Percentiles rank a stretch among this genome's conserved stretches.
Conservation (phyloP, 768 basidiomycete genomes). For the Coprinopsis marcescibilis region DNA sequence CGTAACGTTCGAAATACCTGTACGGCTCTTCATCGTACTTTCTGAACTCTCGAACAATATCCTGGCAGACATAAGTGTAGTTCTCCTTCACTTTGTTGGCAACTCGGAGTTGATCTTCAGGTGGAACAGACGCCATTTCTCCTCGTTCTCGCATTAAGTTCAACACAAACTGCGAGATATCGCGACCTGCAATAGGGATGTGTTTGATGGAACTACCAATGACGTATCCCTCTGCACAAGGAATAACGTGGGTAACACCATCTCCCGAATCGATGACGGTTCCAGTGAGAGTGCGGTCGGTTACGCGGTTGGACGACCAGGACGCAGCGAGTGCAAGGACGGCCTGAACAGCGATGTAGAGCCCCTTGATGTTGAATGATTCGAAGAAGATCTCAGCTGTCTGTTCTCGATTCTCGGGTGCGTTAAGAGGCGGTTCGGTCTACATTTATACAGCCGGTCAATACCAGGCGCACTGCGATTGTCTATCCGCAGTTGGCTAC, state of each 20-base stretch:
- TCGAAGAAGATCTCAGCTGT: constrained; percentile 99
- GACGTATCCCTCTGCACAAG: constrained; percentile 94
- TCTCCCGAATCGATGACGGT: constrained; percentile 99
- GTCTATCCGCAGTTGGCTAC: constrained; percentile 24
- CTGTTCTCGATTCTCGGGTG: constrained; percentile 98
- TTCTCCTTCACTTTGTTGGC: constrained; percentile 96
- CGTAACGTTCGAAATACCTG: constrained; percentile 90
- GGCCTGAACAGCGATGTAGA: constrained; percentile 98
- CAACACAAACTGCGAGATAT: constrained; percentile 94
- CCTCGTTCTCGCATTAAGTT: constrained; percentile 94
- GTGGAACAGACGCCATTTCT: constrained; percentile 84
- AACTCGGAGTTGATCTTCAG: constrained; percentile 89
- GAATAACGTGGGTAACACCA: constrained; percentile 98
- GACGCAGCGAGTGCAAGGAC: constrained; percentile 97
- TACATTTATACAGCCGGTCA: constrained; percentile 22
- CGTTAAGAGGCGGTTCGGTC: constrained; percentile 99
- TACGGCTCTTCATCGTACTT: constrained; percentile 96
- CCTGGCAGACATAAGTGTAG: constrained; percentile 97
- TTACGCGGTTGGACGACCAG: constrained; percentile 88
- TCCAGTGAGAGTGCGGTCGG: constrained; percentile 89
- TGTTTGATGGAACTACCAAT: constrained; percentile 99
- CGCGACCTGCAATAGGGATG: constrained; percentile 96
- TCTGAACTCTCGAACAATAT: constrained; percentile 97
- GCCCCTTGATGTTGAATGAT: constrained; percentile 97
- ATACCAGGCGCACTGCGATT: neutral